phyloP scores from a whole-genome alignment of 176 grass and related monocot genomes.

The Rhipidocladum racemiflorum region DNA sequence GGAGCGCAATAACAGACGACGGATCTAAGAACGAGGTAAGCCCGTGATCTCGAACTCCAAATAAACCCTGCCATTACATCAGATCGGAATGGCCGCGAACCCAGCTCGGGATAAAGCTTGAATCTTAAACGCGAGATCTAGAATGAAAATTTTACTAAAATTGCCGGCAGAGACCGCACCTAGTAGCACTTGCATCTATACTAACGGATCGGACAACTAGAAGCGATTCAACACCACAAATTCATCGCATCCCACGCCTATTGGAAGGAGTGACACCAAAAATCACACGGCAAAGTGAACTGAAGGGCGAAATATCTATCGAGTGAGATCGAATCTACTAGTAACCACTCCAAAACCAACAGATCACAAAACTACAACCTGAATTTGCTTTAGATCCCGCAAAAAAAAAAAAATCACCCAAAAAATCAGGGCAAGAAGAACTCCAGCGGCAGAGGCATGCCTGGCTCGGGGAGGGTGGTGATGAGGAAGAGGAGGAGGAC shows the following conservation, averaged over 20 bases:
- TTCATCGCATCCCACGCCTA: not conserved
- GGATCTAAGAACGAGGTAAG: not conserved
- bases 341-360: not conserved
- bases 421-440: not conserved
- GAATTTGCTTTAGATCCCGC: not conserved
- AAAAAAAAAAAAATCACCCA: not conserved
- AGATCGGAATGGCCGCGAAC: not conserved
- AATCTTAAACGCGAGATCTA: slow-evolving; percentile 20
- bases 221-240: not conserved
- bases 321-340: not conserved
- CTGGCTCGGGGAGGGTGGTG: slow-evolving; percentile 71
- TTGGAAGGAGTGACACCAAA: not conserved
- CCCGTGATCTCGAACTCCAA: not conserved
- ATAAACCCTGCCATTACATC: not conserved
- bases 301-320: rapidly evolving
- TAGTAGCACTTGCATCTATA: not conserved
- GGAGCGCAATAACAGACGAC: not conserved
- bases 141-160: not conserved
- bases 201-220: not conserved
- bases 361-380: not conserved
- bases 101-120: not conserved
- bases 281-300: not conserved
- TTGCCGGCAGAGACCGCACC: not conserved
- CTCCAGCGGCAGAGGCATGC: slow-evolving; percentile 8
- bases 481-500: slow-evolving; percentile 86